A percentile compares a stretch with the other conserved stretches of the same genome.
These are phyloP conservation scores for Boletus pseudo-olivaceus DNA, from an alignment of 768 basidiomycete species.

Conservation along the genomic window DNA sequence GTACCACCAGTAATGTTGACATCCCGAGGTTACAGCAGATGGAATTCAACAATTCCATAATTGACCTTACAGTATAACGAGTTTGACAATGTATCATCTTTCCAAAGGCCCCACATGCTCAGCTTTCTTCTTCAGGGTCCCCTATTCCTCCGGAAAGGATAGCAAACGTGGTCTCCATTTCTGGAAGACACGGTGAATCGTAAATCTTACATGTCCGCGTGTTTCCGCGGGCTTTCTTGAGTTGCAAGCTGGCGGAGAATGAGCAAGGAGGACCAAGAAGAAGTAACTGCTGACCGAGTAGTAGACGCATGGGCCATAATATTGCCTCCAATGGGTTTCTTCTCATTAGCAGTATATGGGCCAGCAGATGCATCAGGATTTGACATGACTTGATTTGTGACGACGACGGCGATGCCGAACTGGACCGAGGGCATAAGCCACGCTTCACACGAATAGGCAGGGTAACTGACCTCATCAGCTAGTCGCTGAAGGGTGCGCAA, in stretches of 20 bases:
- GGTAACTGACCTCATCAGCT: conserved; percentile 81
- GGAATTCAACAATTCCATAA: conserved; percentile 6
- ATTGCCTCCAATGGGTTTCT: conserved; percentile 99
- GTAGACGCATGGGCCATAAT: conserved; percentile 99
- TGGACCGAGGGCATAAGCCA: conserved; percentile 31
- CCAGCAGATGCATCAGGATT: conserved; percentile 92
- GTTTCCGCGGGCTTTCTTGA: conserved; percentile 89
- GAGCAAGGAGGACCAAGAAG: conserved; percentile 2
- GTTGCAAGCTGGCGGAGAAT: conserved; percentile 58
- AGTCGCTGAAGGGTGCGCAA: conserved; percentile 87
- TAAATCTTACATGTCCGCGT: conserved; percentile 96
- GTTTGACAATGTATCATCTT: background rate
- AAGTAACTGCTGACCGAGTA: conserved; percentile 59
- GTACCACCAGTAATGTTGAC: background rate
- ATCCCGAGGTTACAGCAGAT: conserved; percentile 10
- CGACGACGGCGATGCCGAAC: conserved; percentile 97
- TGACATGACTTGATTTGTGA: conserved; percentile 99
- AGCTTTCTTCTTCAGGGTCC: conserved; percentile 87
- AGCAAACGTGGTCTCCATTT: conserved; percentile 93
- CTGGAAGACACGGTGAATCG: conserved; percentile 95
- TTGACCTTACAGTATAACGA: conserved; percentile 5
- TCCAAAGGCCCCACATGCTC: conserved; percentile 9
- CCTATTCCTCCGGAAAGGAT: conserved; percentile 90
- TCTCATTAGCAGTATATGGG: conserved; percentile 85
- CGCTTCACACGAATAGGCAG: background rate